Evolutionary conservation across 2,329 filamentous ascomycete species (phyloP).

Genomic region (Ambrosiella beaveri): DNA sequence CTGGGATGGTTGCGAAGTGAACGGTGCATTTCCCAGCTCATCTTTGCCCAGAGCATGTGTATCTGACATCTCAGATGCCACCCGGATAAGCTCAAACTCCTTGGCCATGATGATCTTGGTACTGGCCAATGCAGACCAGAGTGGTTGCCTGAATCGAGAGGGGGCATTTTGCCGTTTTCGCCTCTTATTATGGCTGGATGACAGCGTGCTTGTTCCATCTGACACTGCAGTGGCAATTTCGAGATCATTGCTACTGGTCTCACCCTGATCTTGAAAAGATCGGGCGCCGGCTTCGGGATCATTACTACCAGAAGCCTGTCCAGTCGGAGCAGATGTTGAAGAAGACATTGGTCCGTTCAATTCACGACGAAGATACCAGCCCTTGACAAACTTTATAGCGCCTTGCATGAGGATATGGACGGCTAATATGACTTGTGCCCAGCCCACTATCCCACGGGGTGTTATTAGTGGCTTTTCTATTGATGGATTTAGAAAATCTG

Average conservation of each 20-base stretch:
- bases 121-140: slow-evolving; percentile 87
- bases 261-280: slow-evolving; percentile 7
- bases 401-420: slow-evolving; percentile 63
- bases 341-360: slow-evolving; percentile 27
- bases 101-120: slow-evolving; percentile 95
- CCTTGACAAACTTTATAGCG: slow-evolving; percentile 50
- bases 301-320: slow-evolving; percentile 17
- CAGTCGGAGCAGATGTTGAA: background rate
- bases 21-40: slow-evolving; percentile 59
- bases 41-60: slow-evolving; percentile 62
- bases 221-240: slow-evolving; percentile 22
- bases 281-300: slow-evolving; percentile 14
- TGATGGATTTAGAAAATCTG: slow-evolving; percentile 10
- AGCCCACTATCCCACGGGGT: slow-evolving; percentile 18
- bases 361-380: slow-evolving; percentile 48
- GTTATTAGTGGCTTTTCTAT: background rate
- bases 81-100: slow-evolving; percentile 70
- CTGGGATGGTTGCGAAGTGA: slow-evolving; percentile 50
- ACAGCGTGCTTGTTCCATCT: slow-evolving; percentile 16
- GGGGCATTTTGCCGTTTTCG: slow-evolving; percentile 71
- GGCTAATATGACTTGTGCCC: slow-evolving; percentile 51
- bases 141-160: slow-evolving; percentile 74
- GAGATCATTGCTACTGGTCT: slow-evolving; percentile 14
- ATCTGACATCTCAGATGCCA: slow-evolving; percentile 53
- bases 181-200: slow-evolving; percentile 47